Conservation (phyloP, 2,329 filamentous ascomycete genomes). For the Arthrinium phaeospermum region DNA sequence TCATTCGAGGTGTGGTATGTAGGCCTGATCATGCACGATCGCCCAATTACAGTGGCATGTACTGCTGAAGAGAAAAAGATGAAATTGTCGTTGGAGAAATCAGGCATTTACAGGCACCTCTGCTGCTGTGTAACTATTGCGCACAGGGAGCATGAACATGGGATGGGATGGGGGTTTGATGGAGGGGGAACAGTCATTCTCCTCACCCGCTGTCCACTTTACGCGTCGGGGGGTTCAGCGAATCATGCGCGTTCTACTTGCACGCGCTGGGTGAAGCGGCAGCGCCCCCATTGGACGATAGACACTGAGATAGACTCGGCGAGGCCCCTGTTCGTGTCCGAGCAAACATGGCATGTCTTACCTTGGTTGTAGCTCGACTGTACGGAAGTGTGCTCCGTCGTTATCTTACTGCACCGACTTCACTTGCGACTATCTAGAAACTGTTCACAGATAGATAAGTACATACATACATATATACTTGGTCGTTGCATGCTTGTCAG, state of each 20-base stretch:
- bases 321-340: not conserved
- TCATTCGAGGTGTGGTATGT: not conserved
- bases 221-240: slow-evolving; percentile 29
- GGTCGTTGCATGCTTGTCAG: not conserved
- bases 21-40: not conserved
- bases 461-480: slow-evolving; percentile 6
- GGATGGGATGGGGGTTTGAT: not conserved
- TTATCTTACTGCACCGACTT: not conserved
- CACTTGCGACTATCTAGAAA: not conserved
- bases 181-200: slow-evolving; percentile 12
- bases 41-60: slow-evolving; percentile 7
- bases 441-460: slow-evolving; percentile 17
- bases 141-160: not conserved
- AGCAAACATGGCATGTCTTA: slow-evolving; percentile 13
- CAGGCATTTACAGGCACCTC: not conserved
- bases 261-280: slow-evolving; percentile 29
- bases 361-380: not conserved
- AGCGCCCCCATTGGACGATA: slow-evolving; percentile 21
- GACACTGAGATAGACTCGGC: not conserved
- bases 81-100: not conserved
- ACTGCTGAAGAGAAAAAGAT: not conserved
- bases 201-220: slow-evolving; percentile 27
- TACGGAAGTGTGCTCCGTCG: not conserved
- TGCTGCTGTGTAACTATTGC: not conserved
- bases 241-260: not conserved